Evolutionary conservation across 2,329 filamentous ascomycete genomes (phyloP).

Genomic region (Colletotrichum filicis): DNA sequence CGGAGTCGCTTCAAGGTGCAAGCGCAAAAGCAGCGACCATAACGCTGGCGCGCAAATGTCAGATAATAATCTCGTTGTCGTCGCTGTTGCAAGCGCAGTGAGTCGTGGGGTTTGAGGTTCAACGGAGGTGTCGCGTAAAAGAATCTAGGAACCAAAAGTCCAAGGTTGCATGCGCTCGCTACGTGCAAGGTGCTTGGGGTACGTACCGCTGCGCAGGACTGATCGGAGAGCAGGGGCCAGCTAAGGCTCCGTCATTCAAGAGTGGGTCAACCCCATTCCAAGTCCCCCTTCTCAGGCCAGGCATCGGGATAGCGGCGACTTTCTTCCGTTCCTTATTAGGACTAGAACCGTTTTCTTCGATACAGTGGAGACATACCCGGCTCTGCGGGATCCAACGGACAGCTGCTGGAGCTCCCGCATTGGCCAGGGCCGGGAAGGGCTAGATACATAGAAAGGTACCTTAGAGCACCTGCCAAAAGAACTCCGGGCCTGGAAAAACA

Average conservation of each 20-base stretch:
- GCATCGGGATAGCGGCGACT: neutral
- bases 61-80: neutral
- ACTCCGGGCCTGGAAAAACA: constrained; percentile 32
- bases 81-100: neutral
- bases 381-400: neutral
- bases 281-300: neutral
- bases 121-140: constrained; percentile 24
- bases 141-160: constrained; percentile 11
- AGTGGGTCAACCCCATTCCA: neutral
- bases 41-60: constrained; percentile 7
- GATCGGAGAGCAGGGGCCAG: constrained; percentile 10
- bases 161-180: neutral
- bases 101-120: constrained; percentile 2
- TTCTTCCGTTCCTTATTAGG: neutral
- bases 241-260: neutral
- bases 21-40: constrained; percentile 15
- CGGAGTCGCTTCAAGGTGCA: neutral
- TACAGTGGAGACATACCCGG: neutral
- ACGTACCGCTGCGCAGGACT: constrained; percentile 15
- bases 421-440: neutral
- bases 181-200: neutral
- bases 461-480: neutral
- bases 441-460: no score
- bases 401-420: constrained; percentile 5
- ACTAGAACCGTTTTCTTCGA: neutral